phyloP scores from a whole-genome alignment of 1,139 yeast species.

The Diutina ranongensis region DNA sequence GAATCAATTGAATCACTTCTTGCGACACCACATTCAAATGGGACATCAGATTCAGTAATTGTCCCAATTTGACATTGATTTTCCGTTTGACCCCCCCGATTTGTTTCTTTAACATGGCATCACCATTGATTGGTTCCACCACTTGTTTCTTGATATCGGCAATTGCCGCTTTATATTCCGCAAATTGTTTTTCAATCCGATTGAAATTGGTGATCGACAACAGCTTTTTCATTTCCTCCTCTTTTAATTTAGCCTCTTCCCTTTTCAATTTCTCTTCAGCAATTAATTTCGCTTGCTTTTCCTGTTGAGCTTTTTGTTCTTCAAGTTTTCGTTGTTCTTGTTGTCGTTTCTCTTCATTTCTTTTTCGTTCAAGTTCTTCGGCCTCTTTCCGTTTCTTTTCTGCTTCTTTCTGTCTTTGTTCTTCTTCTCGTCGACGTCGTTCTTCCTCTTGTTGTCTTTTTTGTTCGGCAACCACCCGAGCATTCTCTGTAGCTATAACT shows the following conservation, averaged over 20 bases:
- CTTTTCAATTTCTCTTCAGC: constrained; percentile 9
- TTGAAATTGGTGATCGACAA: constrained; percentile 21
- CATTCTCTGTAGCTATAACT: too few relatives aligned
- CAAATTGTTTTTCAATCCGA: constrained; percentile 34
- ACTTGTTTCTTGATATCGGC: constrained; percentile 47
- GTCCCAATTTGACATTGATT: constrained; percentile 85
- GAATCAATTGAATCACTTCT: constrained; percentile 40
- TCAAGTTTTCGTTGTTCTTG: constrained; percentile 9
- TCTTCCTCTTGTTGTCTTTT: background rate
- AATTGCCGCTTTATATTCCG: constrained; percentile 45
- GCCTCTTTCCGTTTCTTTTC: constrained; percentile 10
- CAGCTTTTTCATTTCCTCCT: constrained; percentile 8
- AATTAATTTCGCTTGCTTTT: constrained; percentile 10
- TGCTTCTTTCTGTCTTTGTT: constrained; percentile 7
- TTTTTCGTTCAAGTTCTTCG: too few relatives aligned
- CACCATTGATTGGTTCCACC: constrained; percentile 31
- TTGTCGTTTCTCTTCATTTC: constrained; percentile 7
- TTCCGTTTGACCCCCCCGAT: constrained; percentile 46
- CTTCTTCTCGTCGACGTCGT: background rate
- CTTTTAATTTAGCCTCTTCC: constrained; percentile 10
- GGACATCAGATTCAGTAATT: constrained; percentile 56
- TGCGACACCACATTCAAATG: constrained; percentile 45
- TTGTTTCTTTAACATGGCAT: constrained; percentile 32
- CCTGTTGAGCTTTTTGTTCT: constrained; percentile 8
- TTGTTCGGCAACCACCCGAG: background rate